Evolutionary conservation across 1,139 yeast genomes (phyloP).

Genomic region (Pneumocystis sp.): DNA sequence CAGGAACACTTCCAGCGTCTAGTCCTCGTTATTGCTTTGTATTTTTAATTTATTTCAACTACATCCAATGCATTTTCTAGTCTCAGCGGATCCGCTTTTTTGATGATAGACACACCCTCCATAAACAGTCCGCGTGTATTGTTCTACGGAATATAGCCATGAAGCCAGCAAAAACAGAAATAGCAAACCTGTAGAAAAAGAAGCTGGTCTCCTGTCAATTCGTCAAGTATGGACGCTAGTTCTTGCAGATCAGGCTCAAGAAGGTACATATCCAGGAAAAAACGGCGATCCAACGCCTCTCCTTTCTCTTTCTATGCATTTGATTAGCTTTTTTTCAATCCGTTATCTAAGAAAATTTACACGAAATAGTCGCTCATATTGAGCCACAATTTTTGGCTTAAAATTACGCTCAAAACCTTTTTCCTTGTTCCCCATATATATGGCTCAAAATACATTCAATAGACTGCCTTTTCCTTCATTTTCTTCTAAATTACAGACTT

Average conservation of each 20-base stretch:
- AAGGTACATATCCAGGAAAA: not conserved
- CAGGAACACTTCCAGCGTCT: constrained; percentile 21
- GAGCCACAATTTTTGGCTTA: not conserved
- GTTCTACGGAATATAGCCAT: not conserved
- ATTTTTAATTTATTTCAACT: not conserved
- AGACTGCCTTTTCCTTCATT: not conserved
- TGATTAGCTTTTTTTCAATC: not conserved
- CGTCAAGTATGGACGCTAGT: constrained; percentile 17
- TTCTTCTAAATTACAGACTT: not conserved
- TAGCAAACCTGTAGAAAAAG: constrained; percentile 14
- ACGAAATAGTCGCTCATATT: not conserved
- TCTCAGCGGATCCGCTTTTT: constrained; percentile 2
- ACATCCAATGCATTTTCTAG: constrained; percentile 12
- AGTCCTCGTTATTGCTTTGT: constrained; percentile 3
- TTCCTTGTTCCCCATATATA: not conserved
- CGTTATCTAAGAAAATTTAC: not conserved
- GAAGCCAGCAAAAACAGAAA: not conserved
- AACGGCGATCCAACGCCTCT: not conserved
- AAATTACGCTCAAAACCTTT: not conserved
- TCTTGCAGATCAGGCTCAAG: constrained; percentile 8
- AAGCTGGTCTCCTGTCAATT: constrained; percentile 19
- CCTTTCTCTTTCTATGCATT: not conserved
- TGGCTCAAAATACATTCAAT: not conserved
- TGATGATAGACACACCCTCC: constrained; percentile 7
- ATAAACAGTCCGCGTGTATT: constrained; percentile 9